phyloP scores from a whole-genome alignment of 2,329 filamentous ascomycete genomes.

The Microcera coccophila region DNA sequence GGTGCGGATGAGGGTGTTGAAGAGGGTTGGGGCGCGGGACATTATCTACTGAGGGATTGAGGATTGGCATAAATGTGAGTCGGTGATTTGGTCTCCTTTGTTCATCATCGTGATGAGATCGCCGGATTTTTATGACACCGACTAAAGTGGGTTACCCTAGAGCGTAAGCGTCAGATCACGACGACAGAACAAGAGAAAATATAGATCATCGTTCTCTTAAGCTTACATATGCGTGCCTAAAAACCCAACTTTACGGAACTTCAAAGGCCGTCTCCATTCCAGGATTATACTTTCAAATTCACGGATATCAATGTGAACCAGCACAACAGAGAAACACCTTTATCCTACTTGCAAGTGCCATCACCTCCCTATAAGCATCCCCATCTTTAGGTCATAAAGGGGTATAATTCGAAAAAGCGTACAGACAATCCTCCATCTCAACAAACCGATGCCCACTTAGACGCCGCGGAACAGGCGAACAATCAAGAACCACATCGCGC shows the following conservation, averaged over 20 bases:
- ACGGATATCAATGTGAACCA: constrained; percentile 10
- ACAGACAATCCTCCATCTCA: constrained; percentile 1
- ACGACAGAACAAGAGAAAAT: no score
- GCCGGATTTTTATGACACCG: not conserved
- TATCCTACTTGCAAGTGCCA: constrained; percentile 13
- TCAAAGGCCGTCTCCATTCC: constrained; percentile 18
- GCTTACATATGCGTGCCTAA: constrained; percentile 16
- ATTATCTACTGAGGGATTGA: no score
- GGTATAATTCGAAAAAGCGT: constrained; percentile 24
- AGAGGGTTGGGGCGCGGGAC: constrained; percentile 17
- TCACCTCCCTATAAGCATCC: not conserved
- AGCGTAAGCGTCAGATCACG: no score
- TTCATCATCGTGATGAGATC: not conserved
- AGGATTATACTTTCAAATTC: constrained; percentile 10
- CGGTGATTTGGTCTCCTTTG: no score
- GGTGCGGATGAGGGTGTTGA: constrained; percentile 60
- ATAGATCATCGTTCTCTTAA: no score
- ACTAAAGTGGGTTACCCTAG: not conserved
- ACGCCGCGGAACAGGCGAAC: constrained; percentile 78
- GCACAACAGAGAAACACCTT: constrained; percentile 11
- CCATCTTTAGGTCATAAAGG: constrained; percentile 19
- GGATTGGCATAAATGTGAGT: not conserved
- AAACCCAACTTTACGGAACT: constrained; percentile 11
- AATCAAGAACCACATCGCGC: constrained; percentile 88
- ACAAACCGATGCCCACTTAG: constrained; percentile 30